Evolutionary conservation across 2,329 filamentous ascomycete genomes (phyloP), one percentile per base, ranked within the genome.

Genomic region (Trichoderma semiorbis): DNA sequence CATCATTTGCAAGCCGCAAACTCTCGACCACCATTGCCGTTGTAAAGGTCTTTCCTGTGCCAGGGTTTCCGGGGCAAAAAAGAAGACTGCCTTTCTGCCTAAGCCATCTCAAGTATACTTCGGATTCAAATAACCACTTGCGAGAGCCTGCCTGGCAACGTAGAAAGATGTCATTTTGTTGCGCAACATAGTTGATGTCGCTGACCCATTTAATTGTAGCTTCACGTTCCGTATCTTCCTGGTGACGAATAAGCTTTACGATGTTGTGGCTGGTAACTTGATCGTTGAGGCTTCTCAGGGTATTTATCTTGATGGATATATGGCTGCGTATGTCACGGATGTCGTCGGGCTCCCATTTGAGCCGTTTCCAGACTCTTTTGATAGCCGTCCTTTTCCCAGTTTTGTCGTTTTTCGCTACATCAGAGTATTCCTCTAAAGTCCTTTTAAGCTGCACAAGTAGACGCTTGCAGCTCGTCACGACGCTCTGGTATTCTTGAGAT

Each of bases 361-460:
- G 47, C 47, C 47, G 5, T 7, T 53, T 53, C 47, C 47, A 53
- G 11, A 24, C 3, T 53, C 21, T 53, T 14, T 24, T 53, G 21
- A 53, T 24, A 3, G 21, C 11, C 21, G 21, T 14, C 21, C 5
- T 50, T 50, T 24, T 53, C 11, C 11, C 47, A 14, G 47, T 3
- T 2, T 53, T 53, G 21, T 5, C 21, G 3, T 0, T 5, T 24
- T 53, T 1, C 0, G 47, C 47, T 1, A 53, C 11, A 12, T 0
- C 5, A 6, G 47, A 3, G 21, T 53, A 53, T 24, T 53, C 3
- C 0, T 53, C 47, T 3, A 53, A 7, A 53, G n/a, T 24, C 11
- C 0, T 53, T 24, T 21, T 7, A 0, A 53, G 47, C 47, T 0
- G 47, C 0, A 3, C 47, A 53, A 53, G 47, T 3, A 53, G 47